A percentile compares a stretch with the other conserved stretches of the same genome.
phyloP scores from a whole-genome alignment of 2,329 filamentous ascomycete species.

The Exophiala spinifera region DNA sequence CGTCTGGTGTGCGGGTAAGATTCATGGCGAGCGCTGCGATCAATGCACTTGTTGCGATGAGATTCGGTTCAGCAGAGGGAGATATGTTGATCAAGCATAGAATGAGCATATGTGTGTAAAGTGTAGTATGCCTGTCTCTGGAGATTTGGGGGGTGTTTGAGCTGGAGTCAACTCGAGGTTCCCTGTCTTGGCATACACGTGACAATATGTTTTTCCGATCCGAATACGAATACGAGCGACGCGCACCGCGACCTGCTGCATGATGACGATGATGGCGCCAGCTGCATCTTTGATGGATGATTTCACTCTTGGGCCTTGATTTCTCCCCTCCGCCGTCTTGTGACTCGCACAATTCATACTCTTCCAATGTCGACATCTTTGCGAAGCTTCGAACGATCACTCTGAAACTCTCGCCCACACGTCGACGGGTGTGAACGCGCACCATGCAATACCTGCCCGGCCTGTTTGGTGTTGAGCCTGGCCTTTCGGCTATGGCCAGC shows the following conservation, averaged over 20 bases:
- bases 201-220: too few species aligned
- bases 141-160: too few species aligned
- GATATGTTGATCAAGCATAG: too few species aligned
- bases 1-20: too few species aligned
- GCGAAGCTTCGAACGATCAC: too few species aligned
- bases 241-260: not conserved
- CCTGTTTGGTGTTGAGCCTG: constrained; percentile 2
- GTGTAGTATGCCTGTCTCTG: too few species aligned
- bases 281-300: not conserved
- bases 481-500: constrained; percentile 48
- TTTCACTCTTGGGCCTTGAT: not conserved
- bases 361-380: too few species aligned
- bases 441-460: constrained; percentile 8
- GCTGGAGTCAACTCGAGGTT: too few species aligned
- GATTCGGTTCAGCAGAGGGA: not conserved
- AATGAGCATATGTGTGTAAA: too few species aligned
- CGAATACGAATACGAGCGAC: not conserved
- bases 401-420: too few species aligned
- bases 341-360: too few species aligned
- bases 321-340: not conserved
- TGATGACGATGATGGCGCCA: not conserved
- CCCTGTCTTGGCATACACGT: constrained; percentile 8
- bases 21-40: too few species aligned
- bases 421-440: not conserved
- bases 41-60: not conserved